Percentiles rank a stretch among this genome's conserved stretches.
Evolutionary conservation across 148 eudicot genomes (phyloP).

Genomic region (Pouteria glomerata): DNA sequence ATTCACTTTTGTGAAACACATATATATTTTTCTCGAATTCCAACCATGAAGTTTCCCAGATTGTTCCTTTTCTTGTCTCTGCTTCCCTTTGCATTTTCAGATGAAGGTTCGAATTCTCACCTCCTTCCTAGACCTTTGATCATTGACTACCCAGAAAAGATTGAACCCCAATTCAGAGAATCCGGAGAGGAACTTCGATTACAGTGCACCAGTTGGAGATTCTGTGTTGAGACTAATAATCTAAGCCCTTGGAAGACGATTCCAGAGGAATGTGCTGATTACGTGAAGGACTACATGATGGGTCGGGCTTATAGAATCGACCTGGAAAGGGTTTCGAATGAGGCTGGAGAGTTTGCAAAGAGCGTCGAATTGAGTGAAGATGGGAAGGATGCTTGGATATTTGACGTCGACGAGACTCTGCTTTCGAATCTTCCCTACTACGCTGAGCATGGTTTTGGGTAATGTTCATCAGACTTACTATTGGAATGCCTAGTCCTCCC

Average conservation of each 20-base stretch:
- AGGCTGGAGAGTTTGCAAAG: conserved; percentile 51
- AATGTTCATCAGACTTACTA: conserved; percentile 14
- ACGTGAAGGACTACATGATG: conserved; percentile 57
- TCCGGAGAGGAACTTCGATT: conserved; percentile 23
- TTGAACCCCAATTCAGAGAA: conserved; percentile 11
- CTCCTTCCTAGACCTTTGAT: conserved; percentile 53
- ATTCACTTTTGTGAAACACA: too few species aligned
- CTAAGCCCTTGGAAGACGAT: conserved; percentile 75
- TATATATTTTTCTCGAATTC: neutral
- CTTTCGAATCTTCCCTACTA: conserved; percentile 93
- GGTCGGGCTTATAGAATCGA: conserved; percentile 53
- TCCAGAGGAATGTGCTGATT: conserved; percentile 69
- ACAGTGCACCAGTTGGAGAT: conserved; percentile 78
- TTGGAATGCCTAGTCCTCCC: too few species aligned
- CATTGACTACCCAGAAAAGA: conserved; percentile 36
- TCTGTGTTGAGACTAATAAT: conserved; percentile 77
- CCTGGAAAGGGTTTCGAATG: conserved; percentile 54
- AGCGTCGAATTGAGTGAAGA: conserved; percentile 41
- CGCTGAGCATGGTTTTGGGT: conserved; percentile 79
- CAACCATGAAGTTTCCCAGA: neutral
- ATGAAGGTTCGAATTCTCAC: conserved; percentile 24
- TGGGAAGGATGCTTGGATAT: conserved; percentile 78
- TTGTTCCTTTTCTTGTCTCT: conserved; percentile 21
- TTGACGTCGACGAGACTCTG: conserved; percentile 89
- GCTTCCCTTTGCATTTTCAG: conserved; percentile 20